Base-by-base conservation (phyloP, 768 basidiomycete species). In the Pisolithus orientalis region DNA sequence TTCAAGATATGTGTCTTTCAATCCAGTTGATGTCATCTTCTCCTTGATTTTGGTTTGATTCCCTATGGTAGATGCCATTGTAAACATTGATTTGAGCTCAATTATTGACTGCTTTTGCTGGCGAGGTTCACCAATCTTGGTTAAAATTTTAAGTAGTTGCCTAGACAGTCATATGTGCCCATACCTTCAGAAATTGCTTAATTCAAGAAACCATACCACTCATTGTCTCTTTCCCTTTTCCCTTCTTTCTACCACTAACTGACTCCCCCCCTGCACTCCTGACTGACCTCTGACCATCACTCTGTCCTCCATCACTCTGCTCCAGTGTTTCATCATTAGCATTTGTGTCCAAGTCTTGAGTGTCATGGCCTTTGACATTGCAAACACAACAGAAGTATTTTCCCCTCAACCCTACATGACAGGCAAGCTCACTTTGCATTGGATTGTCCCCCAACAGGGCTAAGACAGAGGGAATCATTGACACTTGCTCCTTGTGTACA, bases 341-440 rank as follows among this genome's bases (percentile, higher is more conserved):
- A 40, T 2, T 40, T 2, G 39, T 17, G 7, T 10, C 7, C 16
- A 40, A 16, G 13, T 40, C 39, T 40, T 40, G 39, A 16, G n/a
- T n/a, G 8, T 52, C 25, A 24, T 39, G 32, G 6, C 51, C 50
- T 17, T 52, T 52, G 6, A 52, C 43, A 17, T 45, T 27, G 50
- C 63, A 67, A 10, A 53, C n/a, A 4, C 55, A 47, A 50, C 65
- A 67, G 25, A 66, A 66, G 25, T 32, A 59, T 28, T 59, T 62
- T 3, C 59, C 62, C n/a, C 34, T 44, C 43, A 60, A 44, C 0
- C 66, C 60, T 11, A 63, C 53, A 47, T 67, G 65, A n/a, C 54
- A 62, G 2, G 62, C 57, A 47, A 67, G 58, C 48, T 67, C 64
- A 53, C 61, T 56, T 32, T 57, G 57, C 61, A 64, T 62, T 0